Conservation (phyloP, 2,329 filamentous ascomycete species). For the Aspergillus jensenii region DNA sequence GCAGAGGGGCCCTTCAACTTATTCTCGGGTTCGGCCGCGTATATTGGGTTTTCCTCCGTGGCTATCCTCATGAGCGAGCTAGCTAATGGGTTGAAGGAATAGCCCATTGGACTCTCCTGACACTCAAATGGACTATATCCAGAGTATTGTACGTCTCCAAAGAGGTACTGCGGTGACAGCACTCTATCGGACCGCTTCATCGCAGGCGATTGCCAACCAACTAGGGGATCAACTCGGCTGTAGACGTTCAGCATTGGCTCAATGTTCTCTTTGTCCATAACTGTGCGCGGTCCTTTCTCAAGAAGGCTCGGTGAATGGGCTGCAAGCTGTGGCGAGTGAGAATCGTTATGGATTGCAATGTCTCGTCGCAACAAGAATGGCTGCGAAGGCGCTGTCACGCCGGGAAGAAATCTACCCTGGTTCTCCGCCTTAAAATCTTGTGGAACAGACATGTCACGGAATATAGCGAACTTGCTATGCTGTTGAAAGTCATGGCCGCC, state of each 20-base stretch:
- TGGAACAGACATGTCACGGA: slow-evolving; percentile 32
- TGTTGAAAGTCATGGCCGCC: slow-evolving; percentile 29
- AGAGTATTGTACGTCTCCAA: slow-evolving; percentile 20
- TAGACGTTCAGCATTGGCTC: slow-evolving; percentile 32
- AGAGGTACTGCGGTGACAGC: slow-evolving; percentile 28
- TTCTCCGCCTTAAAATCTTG: slow-evolving; percentile 11
- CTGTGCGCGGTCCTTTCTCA: slow-evolving; percentile 10
- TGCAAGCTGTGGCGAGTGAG: slow-evolving; percentile 18
- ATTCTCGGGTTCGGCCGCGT: slow-evolving; percentile 16
- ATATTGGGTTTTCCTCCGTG: slow-evolving; percentile 24
- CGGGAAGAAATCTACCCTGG: slow-evolving; percentile 9
- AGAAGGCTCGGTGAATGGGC: slow-evolving; percentile 13
- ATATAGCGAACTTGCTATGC: slow-evolving; percentile 35
- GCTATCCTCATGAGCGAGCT: slow-evolving; percentile 23
- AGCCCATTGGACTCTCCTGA: slow-evolving; percentile 26
- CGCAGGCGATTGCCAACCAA: slow-evolving; percentile 28
- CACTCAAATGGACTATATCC: slow-evolving; percentile 26
- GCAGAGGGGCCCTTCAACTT: slow-evolving; percentile 17
- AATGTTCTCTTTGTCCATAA: slow-evolving; percentile 39
- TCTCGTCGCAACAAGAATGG: slow-evolving; percentile 22
- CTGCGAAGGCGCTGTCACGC: slow-evolving; percentile 20
- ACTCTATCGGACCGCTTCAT: slow-evolving; percentile 21
- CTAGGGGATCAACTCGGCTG: slow-evolving; percentile 24
- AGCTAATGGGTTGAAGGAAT: slow-evolving; percentile 35
- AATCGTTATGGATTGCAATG: slow-evolving; percentile 4